Conservation (phyloP, 345 rosid genomes). For the Alliaria petiolata region DNA sequence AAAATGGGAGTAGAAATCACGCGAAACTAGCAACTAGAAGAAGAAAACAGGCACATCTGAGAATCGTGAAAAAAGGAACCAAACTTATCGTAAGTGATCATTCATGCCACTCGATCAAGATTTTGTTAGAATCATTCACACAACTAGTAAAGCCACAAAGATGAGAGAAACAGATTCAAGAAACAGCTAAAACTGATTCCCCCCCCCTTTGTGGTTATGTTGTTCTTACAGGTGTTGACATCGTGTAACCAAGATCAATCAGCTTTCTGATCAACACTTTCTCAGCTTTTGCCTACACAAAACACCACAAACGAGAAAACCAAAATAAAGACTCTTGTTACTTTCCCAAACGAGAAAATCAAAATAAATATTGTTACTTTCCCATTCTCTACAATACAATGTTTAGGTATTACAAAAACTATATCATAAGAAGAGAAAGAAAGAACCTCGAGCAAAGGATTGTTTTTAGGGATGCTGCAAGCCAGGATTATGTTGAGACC, state of each 20-base stretch:
- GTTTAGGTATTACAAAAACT: conserved; percentile 30
- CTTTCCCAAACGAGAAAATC: too few species aligned
- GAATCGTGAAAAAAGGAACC: too few species aligned
- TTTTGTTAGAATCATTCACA: too few species aligned
- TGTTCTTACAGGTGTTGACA: conserved; percentile 37
- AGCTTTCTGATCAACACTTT: conserved; percentile 72
- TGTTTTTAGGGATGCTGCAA: conserved; percentile 84
- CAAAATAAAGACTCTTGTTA: not conserved
- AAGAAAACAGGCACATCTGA: too few species aligned
- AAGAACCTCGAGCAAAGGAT: conserved; percentile 74
- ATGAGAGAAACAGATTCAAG: not conserved
- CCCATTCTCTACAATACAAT: not conserved
- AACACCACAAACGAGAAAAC: not conserved
- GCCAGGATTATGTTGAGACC: conserved; percentile 74
- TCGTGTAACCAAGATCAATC: conserved; percentile 57
- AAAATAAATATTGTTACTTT: too few species aligned
- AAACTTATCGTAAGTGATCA: too few species aligned
- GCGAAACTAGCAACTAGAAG: too few species aligned
- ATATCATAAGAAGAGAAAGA: conserved; percentile 46
- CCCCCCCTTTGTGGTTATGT: not conserved
- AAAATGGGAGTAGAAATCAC: too few species aligned
- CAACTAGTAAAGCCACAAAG: too few species aligned
- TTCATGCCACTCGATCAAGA: too few species aligned
- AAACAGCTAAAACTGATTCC: not conserved
- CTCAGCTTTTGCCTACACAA: conserved; percentile 75